Conservation (phyloP, 306 rosid species). For the Fagus sylvatica region DNA sequence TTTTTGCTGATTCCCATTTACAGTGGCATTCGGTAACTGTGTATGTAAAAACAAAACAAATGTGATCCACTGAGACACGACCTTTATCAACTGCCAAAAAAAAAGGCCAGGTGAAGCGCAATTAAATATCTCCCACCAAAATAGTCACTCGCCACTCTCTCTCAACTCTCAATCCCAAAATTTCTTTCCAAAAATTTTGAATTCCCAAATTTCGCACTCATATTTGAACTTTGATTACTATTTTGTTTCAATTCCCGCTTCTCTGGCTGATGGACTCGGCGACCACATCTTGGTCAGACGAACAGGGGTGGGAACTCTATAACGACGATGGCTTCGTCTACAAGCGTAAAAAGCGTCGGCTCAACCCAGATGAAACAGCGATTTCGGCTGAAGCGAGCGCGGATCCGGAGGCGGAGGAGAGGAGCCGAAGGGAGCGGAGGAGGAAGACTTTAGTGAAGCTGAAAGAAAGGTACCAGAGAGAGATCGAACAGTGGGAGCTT, state of each 20-base stretch:
- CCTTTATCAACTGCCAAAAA: background rate
- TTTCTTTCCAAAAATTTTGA: background rate
- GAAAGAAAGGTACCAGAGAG: constrained; percentile 46
- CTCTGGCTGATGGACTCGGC: constrained; percentile 35
- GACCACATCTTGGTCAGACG: constrained; percentile 29
- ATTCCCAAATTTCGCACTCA: background rate
- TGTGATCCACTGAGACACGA: background rate
- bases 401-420: constrained; percentile 34
- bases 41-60: no score
- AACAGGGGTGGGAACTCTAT: constrained; percentile 62
- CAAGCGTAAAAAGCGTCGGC: constrained; percentile 60
- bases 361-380: constrained; percentile 19
- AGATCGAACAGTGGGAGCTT: constrained; percentile 64
- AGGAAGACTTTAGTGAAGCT: constrained; percentile 54
- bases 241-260: background rate
- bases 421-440: constrained; percentile 52
- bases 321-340: constrained; percentile 78
- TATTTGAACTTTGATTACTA: constrained; percentile 3
- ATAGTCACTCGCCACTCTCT: background rate
- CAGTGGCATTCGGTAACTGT: no score
- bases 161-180: background rate
- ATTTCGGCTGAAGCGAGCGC: background rate
- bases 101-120: background rate
- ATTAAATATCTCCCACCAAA: background rate
- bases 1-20: no score